Conservation (phyloP, 2,329 filamentous ascomycete species). For the Cryphonectria parasitica region DNA sequence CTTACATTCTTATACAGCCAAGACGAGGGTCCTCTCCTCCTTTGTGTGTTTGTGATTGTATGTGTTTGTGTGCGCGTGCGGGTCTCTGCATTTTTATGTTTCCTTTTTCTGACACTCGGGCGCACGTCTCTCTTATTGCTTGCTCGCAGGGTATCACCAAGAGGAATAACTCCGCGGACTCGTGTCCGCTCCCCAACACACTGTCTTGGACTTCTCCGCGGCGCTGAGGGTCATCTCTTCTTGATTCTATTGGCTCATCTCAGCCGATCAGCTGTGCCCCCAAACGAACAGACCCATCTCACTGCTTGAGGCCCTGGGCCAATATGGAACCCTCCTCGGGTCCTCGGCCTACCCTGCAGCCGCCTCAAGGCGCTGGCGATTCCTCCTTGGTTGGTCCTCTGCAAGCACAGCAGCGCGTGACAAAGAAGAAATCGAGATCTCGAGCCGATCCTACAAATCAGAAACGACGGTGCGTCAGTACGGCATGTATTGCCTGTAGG, state of each 20-base stretch:
- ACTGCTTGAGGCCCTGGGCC: slow-evolving; percentile 36
- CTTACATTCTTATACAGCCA: neutral
- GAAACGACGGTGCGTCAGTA: slow-evolving; percentile 80
- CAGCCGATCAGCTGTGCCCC: neutral
- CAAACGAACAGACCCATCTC: neutral
- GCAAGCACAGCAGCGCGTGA: slow-evolving; percentile 26
- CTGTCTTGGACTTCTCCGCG: slow-evolving; percentile 11
- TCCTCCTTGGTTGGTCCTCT: neutral
- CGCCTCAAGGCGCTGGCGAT: slow-evolving; percentile 14
- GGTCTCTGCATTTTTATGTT: neutral
- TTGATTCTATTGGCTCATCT: slow-evolving; percentile 9
- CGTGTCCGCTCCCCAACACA: neutral
- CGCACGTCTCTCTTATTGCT: neutral
- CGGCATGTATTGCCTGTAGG: slow-evolving; percentile 81
- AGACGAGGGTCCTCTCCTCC: neutral
- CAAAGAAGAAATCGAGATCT: slow-evolving; percentile 57
- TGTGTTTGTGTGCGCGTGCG: neutral
- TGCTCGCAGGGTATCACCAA: neutral
- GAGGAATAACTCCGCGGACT: neutral
- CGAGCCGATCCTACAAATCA: slow-evolving; percentile 51
- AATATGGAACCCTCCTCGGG: slow-evolving; percentile 22
- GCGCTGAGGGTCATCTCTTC: neutral
- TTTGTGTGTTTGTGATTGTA: neutral
- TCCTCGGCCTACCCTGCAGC: slow-evolving; percentile 22
- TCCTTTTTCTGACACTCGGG: neutral